Evolutionary conservation across 805 yeast genomes (phyloP).

Genomic region (Zygotorulaspora florentina): DNA sequence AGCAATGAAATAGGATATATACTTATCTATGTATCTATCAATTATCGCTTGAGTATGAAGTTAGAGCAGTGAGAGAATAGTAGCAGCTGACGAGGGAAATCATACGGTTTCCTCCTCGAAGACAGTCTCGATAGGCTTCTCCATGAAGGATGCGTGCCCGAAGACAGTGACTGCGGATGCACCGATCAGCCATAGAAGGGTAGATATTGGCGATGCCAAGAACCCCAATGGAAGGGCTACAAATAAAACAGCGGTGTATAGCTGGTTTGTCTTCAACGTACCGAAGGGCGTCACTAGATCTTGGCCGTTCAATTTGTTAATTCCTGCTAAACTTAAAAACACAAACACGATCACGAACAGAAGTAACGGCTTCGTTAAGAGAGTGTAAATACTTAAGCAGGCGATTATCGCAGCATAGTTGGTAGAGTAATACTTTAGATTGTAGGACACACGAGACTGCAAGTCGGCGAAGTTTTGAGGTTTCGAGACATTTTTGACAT

Average conservation of each 20-base stretch:
- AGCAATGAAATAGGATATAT: neutral
- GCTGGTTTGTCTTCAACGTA: conserved; percentile 66
- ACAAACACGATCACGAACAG: conserved; percentile 78
- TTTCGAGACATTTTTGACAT: conserved; percentile 80
- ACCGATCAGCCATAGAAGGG: conserved; percentile 88
- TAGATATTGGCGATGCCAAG: conserved; percentile 83
- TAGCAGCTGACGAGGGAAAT: neutral
- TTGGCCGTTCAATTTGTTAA: conserved; percentile 72
- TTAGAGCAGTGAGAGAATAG: neutral
- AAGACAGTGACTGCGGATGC: conserved; percentile 74
- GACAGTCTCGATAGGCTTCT: conserved; percentile 92
- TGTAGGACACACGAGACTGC: conserved; percentile 83
- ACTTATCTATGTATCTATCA: neutral
- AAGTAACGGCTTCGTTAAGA: conserved; percentile 78
- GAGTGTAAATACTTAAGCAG: conserved; percentile 73
- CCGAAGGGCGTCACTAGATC: conserved; percentile 77
- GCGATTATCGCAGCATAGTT: conserved; percentile 76
- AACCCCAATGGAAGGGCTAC: conserved; percentile 78
- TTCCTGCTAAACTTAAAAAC: conserved; percentile 70
- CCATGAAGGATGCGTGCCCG: conserved; percentile 86
- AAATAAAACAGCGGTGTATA: conserved; percentile 77
- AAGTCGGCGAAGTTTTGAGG: conserved; percentile 86
- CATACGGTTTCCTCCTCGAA: conserved; percentile 68
- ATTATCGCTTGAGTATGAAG: no score
- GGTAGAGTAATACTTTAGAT: conserved; percentile 80